These are phyloP conservation scores for Scleroderma citrinum DNA, from an alignment of 768 basidiomycete species.

Conservation along the genomic window DNA sequence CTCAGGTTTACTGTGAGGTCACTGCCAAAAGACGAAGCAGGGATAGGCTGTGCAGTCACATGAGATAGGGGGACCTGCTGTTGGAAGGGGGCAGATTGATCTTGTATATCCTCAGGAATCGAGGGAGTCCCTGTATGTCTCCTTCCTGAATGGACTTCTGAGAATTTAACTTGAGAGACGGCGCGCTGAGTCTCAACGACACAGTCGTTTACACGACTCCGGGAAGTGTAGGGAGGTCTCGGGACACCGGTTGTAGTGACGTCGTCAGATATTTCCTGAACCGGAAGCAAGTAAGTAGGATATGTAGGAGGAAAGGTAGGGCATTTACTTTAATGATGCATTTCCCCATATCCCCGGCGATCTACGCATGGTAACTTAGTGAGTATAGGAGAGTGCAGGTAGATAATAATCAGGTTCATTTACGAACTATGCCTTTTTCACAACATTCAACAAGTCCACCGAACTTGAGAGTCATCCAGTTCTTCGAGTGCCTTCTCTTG, in stretches of 20 bases:
- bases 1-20: conserved; percentile 14
- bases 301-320: background rate
- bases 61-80: conserved; percentile 7
- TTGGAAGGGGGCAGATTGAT: conserved; percentile 10
- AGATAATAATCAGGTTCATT: background rate
- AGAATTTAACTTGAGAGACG: conserved; percentile 48
- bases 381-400: background rate
- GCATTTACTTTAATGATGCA: conserved; percentile 35
- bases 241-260: conserved; percentile 76
- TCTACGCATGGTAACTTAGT: conserved; percentile 22
- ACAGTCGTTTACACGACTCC: conserved; percentile 53
- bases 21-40: conserved; percentile 28
- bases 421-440: conserved; percentile 64
- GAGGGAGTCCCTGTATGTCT: conserved; percentile 2
- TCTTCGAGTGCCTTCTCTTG: conserved; percentile 63
- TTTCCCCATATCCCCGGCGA: conserved; percentile 46
- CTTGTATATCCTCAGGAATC: conserved; percentile 2
- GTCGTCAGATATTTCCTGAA: conserved; percentile 75
- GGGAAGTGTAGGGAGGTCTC: conserved; percentile 67
- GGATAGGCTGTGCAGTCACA: conserved; percentile 16
- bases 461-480: conserved; percentile 81
- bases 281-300: background rate
- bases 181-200: conserved; percentile 56
- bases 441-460: conserved; percentile 80
- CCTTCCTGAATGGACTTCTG: conserved; percentile 28